Evolutionary conservation across 2,329 filamentous ascomycete genomes (phyloP), one percentile per base, ranked within the genome.

Genomic region (Colletotrichum zoysiae): DNA sequence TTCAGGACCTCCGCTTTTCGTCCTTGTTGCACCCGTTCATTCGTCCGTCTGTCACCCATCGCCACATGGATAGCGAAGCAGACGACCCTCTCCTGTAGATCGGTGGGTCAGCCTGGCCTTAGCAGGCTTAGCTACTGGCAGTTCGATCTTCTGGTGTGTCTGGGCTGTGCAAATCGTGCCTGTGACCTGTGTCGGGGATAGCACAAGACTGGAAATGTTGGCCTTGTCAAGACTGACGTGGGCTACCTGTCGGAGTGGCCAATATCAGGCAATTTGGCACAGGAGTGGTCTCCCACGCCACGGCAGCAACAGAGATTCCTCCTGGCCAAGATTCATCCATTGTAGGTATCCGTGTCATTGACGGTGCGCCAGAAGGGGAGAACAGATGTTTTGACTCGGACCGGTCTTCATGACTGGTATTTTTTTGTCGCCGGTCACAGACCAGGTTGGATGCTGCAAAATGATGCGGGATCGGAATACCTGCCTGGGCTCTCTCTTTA

Each of bases 11-110:
- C 48, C 69, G 61, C 69, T 61, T 14, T 69, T 60, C 59, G 30
- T 20, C 26, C 5, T 6, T 35, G 6, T 11, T 20, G 14, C 35
- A 42, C 26, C 3, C 40, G 38, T 23, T 48, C n/a, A 72, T 72
- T 72, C 53, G 70, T 18, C 44, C 46, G 58, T 20, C 20, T 57
- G 11, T 18, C 18, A 35, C 56, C 44, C 26, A 62, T 73, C 67
- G 70, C 60, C 66, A 73, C 70, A 71, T 56, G 64, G 63, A 42
- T 67, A 58, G 61, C 51, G 42, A 60, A 68, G 65, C 57, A 53
- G 53, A 40, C 51, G 42, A 40, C 50, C 65, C 42, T 66, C 56
- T 71, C 61, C 70, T 71, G 70, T 53, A 71, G 70, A 73, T 73
- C 70, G 42, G 67, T 73, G 70, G 70, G 67, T 66, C 62, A 40